Evolutionary conservation across 208 protist species (phyloP).

Genomic region (Histomonas meleagridis): DNA sequence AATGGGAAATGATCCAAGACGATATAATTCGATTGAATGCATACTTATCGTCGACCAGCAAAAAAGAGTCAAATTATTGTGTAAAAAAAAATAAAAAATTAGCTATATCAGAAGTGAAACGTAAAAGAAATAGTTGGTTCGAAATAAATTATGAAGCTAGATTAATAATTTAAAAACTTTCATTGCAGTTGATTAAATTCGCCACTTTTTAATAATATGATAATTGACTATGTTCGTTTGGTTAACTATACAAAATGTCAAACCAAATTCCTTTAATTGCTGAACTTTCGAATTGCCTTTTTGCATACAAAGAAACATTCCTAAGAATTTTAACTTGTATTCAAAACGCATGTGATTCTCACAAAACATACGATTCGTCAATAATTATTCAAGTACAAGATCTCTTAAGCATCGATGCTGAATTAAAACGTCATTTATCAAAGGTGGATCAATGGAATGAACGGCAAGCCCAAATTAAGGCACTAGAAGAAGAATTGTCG

Average conservation of each 20-base stretch:
- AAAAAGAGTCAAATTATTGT: too few relatives aligned
- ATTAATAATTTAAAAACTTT: too few relatives aligned
- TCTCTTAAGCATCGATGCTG: background rate
- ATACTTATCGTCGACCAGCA: too few relatives aligned
- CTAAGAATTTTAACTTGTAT: background rate
- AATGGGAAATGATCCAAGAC: too few relatives aligned
- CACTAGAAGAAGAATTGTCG: background rate
- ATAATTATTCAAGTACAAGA: slow-evolving; percentile 18
- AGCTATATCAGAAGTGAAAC: too few relatives aligned
- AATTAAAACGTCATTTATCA: background rate
- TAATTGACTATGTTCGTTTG: too few relatives aligned
- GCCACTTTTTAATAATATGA: too few relatives aligned
- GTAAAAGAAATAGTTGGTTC: too few relatives aligned
- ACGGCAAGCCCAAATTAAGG: background rate
- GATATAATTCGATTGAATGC: too few relatives aligned
- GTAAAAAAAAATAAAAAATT: too few relatives aligned
- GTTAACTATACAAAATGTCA: background rate
- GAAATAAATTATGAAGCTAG: too few relatives aligned
- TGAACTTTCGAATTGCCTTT: slow-evolving; percentile 29
- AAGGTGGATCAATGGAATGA: background rate
- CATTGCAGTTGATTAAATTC: too few relatives aligned
- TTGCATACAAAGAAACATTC: background rate
- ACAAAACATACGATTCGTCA: slow-evolving; percentile 16
- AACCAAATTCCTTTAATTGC: background rate
- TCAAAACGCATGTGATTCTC: background rate